These are phyloP conservation scores for Prunus dulcis DNA, from an alignment of 306 rosid genomes.

Conservation along the genomic window DNA sequence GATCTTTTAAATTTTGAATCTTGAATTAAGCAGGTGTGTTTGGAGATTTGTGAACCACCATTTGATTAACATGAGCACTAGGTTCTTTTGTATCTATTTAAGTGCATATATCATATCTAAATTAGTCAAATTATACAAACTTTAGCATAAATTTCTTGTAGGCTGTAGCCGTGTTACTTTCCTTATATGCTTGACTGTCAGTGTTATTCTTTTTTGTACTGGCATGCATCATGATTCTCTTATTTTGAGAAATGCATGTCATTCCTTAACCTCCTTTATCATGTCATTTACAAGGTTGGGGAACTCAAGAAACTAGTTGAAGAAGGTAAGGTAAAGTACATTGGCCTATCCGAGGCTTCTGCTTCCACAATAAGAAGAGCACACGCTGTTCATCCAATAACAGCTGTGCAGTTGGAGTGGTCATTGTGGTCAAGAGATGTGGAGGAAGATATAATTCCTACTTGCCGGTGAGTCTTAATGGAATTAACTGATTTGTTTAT, in stretches of 20 bases:
- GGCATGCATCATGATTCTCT: not conserved
- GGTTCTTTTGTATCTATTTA: not conserved
- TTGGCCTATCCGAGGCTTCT: slow-evolving; percentile 66
- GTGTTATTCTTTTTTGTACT: not conserved
- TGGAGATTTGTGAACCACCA: not conserved
- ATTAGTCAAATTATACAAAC: not conserved
- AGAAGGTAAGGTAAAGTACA: slow-evolving; percentile 60
- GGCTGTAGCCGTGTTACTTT: not conserved
- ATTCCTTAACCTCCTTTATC: not conserved
- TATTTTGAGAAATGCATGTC: not conserved
- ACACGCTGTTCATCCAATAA: slow-evolving; percentile 63
- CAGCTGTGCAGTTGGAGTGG: slow-evolving; percentile 69
- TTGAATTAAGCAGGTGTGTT: not conserved
- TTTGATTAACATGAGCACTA: not conserved
- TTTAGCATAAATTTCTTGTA: not conserved
- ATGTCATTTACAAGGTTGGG: slow-evolving; percentile 41
- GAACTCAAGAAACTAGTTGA: slow-evolving; percentile 61
- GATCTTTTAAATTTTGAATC: not conserved
- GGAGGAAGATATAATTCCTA: slow-evolving; percentile 48
- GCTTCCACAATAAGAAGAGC: slow-evolving; percentile 70
- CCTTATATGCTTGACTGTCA: not conserved
- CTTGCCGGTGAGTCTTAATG: slow-evolving; percentile 40
- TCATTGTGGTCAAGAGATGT: slow-evolving; percentile 61
- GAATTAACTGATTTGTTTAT: not conserved
- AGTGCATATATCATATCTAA: not conserved